Evolutionary conservation across 2,329 filamentous ascomycete genomes (phyloP).

Genomic region (Fusarium tricinctum): DNA sequence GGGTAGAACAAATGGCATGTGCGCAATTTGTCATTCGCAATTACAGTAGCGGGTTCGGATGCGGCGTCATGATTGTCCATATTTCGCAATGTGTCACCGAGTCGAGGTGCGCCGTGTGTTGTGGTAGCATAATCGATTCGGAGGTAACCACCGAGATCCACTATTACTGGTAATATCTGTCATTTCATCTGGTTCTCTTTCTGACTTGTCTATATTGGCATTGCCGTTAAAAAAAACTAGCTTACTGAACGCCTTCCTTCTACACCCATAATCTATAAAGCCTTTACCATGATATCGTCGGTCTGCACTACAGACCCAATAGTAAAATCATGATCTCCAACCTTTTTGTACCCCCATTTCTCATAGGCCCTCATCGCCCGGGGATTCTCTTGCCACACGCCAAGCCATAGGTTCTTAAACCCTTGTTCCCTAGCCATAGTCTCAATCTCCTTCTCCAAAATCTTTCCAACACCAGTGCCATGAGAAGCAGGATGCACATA

Average conservation of each 20-base stretch:
- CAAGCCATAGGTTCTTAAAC: slow-evolving; percentile 60
- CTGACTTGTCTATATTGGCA: not conserved
- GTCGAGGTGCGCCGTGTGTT: not conserved
- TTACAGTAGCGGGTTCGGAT: slow-evolving; percentile 4
- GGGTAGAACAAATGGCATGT: not conserved
- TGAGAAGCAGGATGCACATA: slow-evolving; percentile 57
- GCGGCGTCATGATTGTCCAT: not conserved
- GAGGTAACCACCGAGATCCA: not conserved
- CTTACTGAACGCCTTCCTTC: not conserved
- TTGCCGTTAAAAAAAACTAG: not conserved
- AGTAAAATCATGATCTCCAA: slow-evolving; percentile 59
- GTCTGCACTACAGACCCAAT: slow-evolving; percentile 59
- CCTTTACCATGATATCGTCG: slow-evolving; percentile 60
- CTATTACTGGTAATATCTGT: not conserved
- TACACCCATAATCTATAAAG: slow-evolving; percentile 2
- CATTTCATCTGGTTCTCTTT: not conserved
- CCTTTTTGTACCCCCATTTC: slow-evolving; percentile 56
- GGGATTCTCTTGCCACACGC: slow-evolving; percentile 63
- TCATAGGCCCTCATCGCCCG: slow-evolving; percentile 57
- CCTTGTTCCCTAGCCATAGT: slow-evolving; percentile 55
- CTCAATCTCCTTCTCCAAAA: slow-evolving; percentile 51
- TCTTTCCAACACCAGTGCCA: slow-evolving; percentile 57
- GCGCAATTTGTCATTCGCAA: not conserved
- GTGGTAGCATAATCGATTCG: not conserved
- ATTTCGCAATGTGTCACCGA: not conserved